phyloP scores from a whole-genome alignment of 2,329 filamentous ascomycete genomes.

The Microcyclospora pomicola region DNA sequence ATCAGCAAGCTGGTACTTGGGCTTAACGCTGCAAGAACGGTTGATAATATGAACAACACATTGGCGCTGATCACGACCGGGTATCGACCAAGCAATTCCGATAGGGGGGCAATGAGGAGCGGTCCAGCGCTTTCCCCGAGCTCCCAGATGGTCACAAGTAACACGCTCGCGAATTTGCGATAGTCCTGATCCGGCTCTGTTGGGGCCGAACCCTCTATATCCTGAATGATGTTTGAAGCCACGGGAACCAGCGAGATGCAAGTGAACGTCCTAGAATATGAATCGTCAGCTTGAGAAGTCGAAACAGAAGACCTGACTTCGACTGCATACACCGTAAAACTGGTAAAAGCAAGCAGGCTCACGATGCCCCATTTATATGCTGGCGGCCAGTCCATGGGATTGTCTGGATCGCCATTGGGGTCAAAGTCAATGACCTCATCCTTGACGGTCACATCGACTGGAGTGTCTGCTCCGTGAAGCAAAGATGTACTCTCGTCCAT shows the following conservation, averaged over 20 bases:
- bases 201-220: slow-evolving; percentile 8
- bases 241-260: slow-evolving; percentile 20
- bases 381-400: slow-evolving; percentile 41
- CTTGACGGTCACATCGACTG: no score
- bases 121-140: slow-evolving; percentile 26
- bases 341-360: slow-evolving; percentile 39
- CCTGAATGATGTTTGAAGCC: slow-evolving; percentile 14
- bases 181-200: background rate
- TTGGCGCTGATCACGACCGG: slow-evolving; percentile 13
- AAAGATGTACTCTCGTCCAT: no score
- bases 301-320: background rate
- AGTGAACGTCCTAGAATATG: slow-evolving; percentile 15
- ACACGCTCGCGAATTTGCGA: slow-evolving; percentile 16
- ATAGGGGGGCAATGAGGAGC: slow-evolving; percentile 26
- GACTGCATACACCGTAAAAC: slow-evolving; percentile 40
- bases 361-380: slow-evolving; percentile 39
- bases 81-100: slow-evolving; percentile 19
- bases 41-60: slow-evolving; percentile 10
- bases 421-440: slow-evolving; percentile 31
- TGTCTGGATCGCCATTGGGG: slow-evolving; percentile 32
- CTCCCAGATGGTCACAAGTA: slow-evolving; percentile 50
- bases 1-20: slow-evolving; percentile 28
- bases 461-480: no score
- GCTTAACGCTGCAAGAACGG: slow-evolving; percentile 26
- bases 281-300: slow-evolving; percentile 1